Percentiles rank a stretch among this genome's conserved stretches.
phyloP scores from a whole-genome alignment of 768 basidiomycete species.

The Pholiota conissans region DNA sequence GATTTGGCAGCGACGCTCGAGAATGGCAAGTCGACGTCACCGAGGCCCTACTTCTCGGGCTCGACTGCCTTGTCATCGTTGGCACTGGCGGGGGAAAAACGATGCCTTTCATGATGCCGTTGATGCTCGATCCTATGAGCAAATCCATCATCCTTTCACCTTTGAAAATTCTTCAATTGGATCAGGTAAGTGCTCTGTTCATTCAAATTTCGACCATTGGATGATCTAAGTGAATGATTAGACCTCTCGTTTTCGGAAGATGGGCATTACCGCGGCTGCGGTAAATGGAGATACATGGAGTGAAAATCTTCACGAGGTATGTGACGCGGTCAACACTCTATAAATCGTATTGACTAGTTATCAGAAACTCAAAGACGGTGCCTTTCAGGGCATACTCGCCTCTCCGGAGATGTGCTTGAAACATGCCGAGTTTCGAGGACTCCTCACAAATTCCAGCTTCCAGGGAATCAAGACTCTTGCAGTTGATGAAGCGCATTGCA shows the following conservation, averaged over 20 bases:
- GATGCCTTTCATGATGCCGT: conserved; percentile 29
- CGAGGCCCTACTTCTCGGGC: conserved; percentile 29
- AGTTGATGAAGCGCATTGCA: too few relatives aligned
- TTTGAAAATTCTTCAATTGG: conserved; percentile 9
- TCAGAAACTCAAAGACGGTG: too few relatives aligned
- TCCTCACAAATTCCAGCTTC: too few relatives aligned
- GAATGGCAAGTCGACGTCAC: conserved; percentile 36
- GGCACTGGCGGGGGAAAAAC: conserved; percentile 34
- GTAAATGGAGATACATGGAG: conserved; percentile 10
- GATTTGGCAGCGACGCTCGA: too few relatives aligned
- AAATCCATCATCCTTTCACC: conserved; percentile 17
- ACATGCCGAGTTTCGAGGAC: too few relatives aligned
- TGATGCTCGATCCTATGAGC: conserved; percentile 17
- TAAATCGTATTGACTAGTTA: too few relatives aligned
- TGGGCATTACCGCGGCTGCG: conserved; percentile 4
- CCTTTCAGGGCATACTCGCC: too few relatives aligned
- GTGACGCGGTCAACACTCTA: too few relatives aligned
- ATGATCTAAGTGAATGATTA: not conserved
- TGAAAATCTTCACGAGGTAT: too few relatives aligned
- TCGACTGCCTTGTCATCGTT: conserved; percentile 24
- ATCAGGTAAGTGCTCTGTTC: conserved; percentile 9
- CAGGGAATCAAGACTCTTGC: too few relatives aligned
- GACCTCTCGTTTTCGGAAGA: not conserved
- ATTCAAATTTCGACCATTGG: not conserved
- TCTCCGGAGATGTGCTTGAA: too few relatives aligned